A percentile compares a stretch with the other conserved stretches of the same genome.
phyloP scores from a whole-genome alignment of 108 stramenopile species.

The Skeletonema potamos region DNA sequence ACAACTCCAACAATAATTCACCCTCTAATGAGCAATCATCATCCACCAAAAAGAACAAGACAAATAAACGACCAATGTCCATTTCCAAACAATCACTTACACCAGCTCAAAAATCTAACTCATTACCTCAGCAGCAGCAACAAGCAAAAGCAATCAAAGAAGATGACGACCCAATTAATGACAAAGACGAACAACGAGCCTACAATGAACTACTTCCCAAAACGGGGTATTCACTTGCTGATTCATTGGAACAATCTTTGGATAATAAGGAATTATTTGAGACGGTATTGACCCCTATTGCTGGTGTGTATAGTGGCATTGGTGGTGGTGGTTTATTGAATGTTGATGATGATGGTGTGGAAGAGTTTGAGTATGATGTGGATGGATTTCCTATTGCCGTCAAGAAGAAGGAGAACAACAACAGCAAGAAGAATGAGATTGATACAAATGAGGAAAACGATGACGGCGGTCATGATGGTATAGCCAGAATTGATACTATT shows the following conservation, averaged over 20 bases:
- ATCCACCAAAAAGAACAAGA: neutral
- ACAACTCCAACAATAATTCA: neutral
- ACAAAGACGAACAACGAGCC: neutral
- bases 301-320: neutral
- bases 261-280: conserved; percentile 28
- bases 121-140: neutral
- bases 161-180: neutral
- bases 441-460: neutral
- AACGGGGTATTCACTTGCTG: conserved; percentile 37
- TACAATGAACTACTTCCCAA: conserved; percentile 24
- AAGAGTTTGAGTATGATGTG: conserved; percentile 36
- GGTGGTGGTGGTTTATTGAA: neutral
- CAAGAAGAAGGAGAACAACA: neutral
- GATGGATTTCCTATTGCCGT: conserved; percentile 37
- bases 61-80: neutral
- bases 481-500: conserved; percentile 48
- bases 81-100: neutral
- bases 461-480: conserved; percentile 23
- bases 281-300: conserved; percentile 36
- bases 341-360: neutral
- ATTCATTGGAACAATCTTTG: conserved; percentile 21
- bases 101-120: neutral
- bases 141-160: neutral
- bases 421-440: neutral
- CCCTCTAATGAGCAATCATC: too few species aligned